phyloP scores from a whole-genome alignment of 768 basidiomycete species.

The Asterophora lycoperdoides region DNA sequence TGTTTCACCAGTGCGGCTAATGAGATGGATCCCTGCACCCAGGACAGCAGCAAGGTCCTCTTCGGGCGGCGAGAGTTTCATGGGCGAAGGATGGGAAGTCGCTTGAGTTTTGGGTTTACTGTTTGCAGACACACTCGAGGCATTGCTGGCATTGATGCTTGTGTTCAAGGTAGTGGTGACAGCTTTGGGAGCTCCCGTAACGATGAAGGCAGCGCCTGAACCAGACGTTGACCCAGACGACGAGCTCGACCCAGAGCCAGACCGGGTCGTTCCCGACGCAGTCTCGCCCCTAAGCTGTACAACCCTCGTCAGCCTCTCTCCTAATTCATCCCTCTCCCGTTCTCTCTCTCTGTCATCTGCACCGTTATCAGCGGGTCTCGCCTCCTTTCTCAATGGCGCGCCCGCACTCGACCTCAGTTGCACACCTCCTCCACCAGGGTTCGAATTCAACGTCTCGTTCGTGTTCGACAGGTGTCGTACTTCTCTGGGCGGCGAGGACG shows the following conservation, averaged over 20 bases:
- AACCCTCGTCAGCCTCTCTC: constrained; percentile 39
- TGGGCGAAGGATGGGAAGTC: background rate
- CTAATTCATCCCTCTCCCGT: constrained; percentile 32
- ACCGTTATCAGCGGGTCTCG: background rate
- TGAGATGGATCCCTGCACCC: constrained; percentile 39
- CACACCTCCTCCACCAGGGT: constrained; percentile 13
- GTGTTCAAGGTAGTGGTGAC: background rate
- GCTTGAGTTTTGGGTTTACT: background rate
- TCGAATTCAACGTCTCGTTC: no score
- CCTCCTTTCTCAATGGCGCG: background rate
- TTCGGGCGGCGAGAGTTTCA: constrained; percentile 31
- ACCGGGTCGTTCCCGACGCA: background rate
- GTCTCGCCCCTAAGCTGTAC: constrained; percentile 23
- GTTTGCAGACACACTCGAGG: background rate
- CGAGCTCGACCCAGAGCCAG: background rate
- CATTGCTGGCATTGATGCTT: background rate
- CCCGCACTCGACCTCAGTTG: background rate
- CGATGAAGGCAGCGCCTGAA: background rate
- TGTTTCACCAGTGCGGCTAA: constrained; percentile 33
- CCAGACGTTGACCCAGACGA: constrained; percentile 6
- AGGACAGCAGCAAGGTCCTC: constrained; percentile 39
- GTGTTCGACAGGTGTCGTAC: constrained; percentile 3
- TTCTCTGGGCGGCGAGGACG: constrained; percentile 29
- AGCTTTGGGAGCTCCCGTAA: background rate
- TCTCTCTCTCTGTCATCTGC: constrained; percentile 10